Evolutionary conservation across 805 yeast genomes (phyloP), one percentile per base, ranked within the genome.

Genomic region (Priceomyces castillae): DNA sequence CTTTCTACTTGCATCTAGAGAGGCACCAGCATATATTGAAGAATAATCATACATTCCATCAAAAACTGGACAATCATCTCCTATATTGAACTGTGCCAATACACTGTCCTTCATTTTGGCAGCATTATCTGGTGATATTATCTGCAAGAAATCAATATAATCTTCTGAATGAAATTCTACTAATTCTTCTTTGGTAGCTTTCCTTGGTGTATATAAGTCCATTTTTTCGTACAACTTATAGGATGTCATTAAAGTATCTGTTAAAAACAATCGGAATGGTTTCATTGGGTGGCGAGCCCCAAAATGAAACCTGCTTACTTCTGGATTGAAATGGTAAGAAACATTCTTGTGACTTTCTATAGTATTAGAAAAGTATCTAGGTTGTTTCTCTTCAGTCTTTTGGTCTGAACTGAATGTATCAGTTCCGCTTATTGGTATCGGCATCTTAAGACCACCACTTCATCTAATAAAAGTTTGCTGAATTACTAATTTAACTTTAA

Each of bases 271-370:
- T 51, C 99, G 71, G 63, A 90, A 88, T 12, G 99, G 99, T 62
- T 92, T 92, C 99, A 92, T 92, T n/a, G 99, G 99, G 64, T 92
- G 99, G 47, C 82, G 78, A 1, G 87, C 86, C 14, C 99, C 99
- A 62, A 87, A 90, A 57, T 90, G 97, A 64, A 83, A 90, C 50
- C 80, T 77, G 1, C 87, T 75, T 0, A 84, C 95, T 41, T 83
- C 80, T 19, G 90, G 86, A 62, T 90, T 90, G 65, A 78, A 88
- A 63, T 90, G 97, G 65, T 90, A 90, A 7, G 96, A 87, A 1
- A 90, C 96, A 56, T 78, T 67, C 2, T 83, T 81, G 10, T 67
- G 67, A 46, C 73, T 71, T 5, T 40, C 42, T 5, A 43, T 37
- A 22, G 44, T 19, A 33, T 56, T 56, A 2, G 60, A 57, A 17